Conservation (phyloP, 2,329 filamentous ascomycete species). For the Teratosphaeria viscida region DNA sequence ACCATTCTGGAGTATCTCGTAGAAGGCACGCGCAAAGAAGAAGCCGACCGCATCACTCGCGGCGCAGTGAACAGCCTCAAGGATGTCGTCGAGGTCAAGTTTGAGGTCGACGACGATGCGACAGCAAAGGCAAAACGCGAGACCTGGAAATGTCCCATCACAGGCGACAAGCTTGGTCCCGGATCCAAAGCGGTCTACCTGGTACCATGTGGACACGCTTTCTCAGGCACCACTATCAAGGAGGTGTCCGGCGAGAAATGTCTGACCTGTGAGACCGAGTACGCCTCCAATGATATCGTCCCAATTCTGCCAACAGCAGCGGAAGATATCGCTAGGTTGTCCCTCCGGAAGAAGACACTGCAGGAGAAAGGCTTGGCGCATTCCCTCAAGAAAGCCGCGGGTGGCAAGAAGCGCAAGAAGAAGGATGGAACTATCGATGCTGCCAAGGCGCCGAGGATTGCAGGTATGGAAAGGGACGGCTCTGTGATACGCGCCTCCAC, state of each 20-base stretch:
- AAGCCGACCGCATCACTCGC: conserved; percentile 52
- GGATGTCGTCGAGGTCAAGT: conserved; percentile 79
- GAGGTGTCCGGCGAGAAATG: conserved; percentile 48
- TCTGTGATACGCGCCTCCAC: background rate
- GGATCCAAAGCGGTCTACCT: conserved; percentile 73
- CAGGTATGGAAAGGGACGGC: conserved; percentile 3
- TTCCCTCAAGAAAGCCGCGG: conserved; percentile 68
- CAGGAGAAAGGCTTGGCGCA: conserved; percentile 67
- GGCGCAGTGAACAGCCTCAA: conserved; percentile 65
- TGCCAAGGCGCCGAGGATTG: conserved; percentile 25
- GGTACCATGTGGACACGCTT: conserved; percentile 91
- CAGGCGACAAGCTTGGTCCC: conserved; percentile 74
- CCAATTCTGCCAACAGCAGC: conserved; percentile 64
- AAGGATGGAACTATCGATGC: conserved; percentile 37
- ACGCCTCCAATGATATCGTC: conserved; percentile 67
- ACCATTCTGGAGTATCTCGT: conserved; percentile 64
- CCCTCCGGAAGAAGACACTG: conserved; percentile 57
- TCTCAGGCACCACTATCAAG: conserved; percentile 74
- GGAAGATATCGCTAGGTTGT: conserved; percentile 58
- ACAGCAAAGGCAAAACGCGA: conserved; percentile 38
- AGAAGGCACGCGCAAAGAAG: conserved; percentile 41
- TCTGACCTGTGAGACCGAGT: conserved; percentile 59
- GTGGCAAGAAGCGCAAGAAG: conserved; percentile 60
- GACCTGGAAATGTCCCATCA: conserved; percentile 75
- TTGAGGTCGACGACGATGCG: conserved; percentile 45